These are phyloP conservation scores for Mortierella sp. DNA, from an alignment of 371 early-diverging fungal genomes.

Conservation along the genomic window DNA sequence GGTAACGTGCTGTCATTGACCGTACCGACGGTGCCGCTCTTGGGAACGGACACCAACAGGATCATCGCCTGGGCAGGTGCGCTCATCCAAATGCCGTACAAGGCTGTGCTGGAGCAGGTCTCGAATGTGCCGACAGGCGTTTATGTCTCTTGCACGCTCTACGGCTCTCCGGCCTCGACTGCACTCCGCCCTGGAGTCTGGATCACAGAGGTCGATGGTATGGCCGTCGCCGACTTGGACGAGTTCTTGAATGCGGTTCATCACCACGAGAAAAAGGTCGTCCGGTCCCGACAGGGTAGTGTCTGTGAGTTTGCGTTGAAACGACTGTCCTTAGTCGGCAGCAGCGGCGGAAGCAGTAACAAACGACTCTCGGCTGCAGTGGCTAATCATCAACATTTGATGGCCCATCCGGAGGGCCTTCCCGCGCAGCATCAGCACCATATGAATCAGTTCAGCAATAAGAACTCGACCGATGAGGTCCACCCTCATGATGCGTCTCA, in stretches of 20 bases:
- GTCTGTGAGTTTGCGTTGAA: slow-evolving; percentile 42
- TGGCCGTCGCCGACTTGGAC: slow-evolving; percentile 59
- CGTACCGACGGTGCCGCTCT: slow-evolving; percentile 68
- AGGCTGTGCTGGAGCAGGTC: slow-evolving; percentile 86
- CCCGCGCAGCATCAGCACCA: too few relatives aligned
- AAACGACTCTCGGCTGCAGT: slow-evolving; percentile 25
- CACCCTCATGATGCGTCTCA: slow-evolving; percentile 18
- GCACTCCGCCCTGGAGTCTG: slow-evolving; percentile 71
- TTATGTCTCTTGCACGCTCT: slow-evolving; percentile 79
- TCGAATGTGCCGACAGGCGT: slow-evolving; percentile 74
- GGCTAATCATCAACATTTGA: slow-evolving; percentile 9
- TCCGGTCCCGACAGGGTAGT: slow-evolving; percentile 44
- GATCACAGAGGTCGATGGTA: slow-evolving; percentile 71
- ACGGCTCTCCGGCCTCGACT: slow-evolving; percentile 80
- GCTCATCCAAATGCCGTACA: slow-evolving; percentile 82
- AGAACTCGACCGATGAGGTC: background rate
- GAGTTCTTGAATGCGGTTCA: slow-evolving; percentile 65
- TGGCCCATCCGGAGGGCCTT: slow-evolving; percentile 3
- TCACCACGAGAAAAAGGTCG: slow-evolving; percentile 56
- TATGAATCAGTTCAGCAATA: too few relatives aligned
- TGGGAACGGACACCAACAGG: slow-evolving; percentile 66
- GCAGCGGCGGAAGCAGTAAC: background rate
- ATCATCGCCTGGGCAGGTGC: slow-evolving; percentile 91
- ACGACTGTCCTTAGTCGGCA: slow-evolving; percentile 25
- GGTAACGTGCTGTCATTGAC: slow-evolving; percentile 59